Percentiles rank a stretch among this genome's conserved stretches.
phyloP scores from a whole-genome alignment of 2,329 filamentous ascomycete genomes.

The Epichloe uncinata region DNA sequence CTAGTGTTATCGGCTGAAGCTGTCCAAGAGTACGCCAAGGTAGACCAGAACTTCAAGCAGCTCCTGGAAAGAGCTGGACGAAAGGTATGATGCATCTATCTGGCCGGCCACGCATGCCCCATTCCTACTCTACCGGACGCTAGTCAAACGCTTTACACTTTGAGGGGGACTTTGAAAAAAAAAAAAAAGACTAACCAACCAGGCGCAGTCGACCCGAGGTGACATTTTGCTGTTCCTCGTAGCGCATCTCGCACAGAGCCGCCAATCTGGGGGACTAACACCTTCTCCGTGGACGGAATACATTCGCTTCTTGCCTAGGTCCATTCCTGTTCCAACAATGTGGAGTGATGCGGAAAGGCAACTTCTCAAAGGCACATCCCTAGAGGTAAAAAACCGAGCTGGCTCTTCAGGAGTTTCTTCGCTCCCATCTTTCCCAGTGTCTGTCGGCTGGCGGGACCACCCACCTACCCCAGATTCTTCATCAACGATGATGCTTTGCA shows the following conservation, averaged over 20 bases:
- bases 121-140: no score
- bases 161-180: no score
- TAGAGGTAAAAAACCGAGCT: constrained; percentile 40
- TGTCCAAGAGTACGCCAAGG: constrained; percentile 64
- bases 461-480: not conserved
- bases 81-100: constrained; percentile 25
- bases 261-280: constrained; percentile 41
- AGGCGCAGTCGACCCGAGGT: constrained; percentile 51
- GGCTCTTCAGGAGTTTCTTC: no score
- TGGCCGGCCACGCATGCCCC: not conserved
- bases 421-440: not conserved
- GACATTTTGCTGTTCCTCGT: constrained; percentile 72
- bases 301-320: no score
- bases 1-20: constrained; percentile 60
- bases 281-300: constrained; percentile 68
- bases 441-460: not conserved
- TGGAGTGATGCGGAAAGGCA: constrained; percentile 53
- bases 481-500: not conserved
- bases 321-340: no score
- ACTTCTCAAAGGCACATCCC: constrained; percentile 67
- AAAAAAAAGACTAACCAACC: constrained; percentile 4
- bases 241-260: constrained; percentile 53
- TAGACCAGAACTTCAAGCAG: constrained; percentile 60
- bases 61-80: constrained; percentile 56
- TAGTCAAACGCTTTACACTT: no score